Percentiles rank a stretch among this genome's conserved stretches.
Conservation (phyloP, 768 basidiomycete genomes). For the Rhodotorula babjevae region DNA sequence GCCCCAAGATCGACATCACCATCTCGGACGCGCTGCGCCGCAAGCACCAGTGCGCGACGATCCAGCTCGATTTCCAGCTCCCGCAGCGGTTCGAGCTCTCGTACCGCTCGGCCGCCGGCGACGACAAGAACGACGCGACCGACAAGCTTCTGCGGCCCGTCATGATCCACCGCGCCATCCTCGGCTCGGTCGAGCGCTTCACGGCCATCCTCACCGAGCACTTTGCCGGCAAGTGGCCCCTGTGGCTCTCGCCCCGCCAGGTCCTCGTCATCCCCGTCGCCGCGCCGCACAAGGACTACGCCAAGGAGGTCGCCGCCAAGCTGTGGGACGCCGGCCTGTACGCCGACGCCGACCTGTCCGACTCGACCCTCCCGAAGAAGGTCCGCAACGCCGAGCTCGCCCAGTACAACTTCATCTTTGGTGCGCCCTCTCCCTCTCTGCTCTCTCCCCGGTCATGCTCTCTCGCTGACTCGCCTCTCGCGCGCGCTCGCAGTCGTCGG, state of each 20-base stretch:
- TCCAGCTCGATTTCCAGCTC: slow-evolving; percentile 97
- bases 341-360: slow-evolving; percentile 86
- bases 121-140: slow-evolving; percentile 49
- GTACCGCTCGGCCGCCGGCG: slow-evolving; percentile 70
- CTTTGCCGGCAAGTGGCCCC: slow-evolving; percentile 98
- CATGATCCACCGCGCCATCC: slow-evolving; percentile 94
- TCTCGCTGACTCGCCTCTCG: not conserved
- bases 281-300: slow-evolving; percentile 77
- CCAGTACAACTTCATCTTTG: slow-evolving; percentile 96
- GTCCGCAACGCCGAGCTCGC: slow-evolving; percentile 94
- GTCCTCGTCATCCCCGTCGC: slow-evolving; percentile 91
- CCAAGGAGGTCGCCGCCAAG: slow-evolving; percentile 67
- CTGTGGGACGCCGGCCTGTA: slow-evolving; percentile 69
- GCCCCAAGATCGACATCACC: slow-evolving; percentile 97
- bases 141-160: slow-evolving; percentile 66
- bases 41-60: slow-evolving; percentile 96
- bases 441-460: not conserved
- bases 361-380: slow-evolving; percentile 92
- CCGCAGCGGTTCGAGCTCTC: slow-evolving; percentile 93
- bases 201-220: slow-evolving; percentile 96
- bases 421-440: slow-evolving; percentile 52
- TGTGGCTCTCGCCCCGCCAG: slow-evolving; percentile 97
- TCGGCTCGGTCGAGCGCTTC: slow-evolving; percentile 90
- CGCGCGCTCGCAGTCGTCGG: slow-evolving; percentile 68
- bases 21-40: slow-evolving; percentile 85